Conservation (phyloP, 2,329 filamentous ascomycete species). For the Paecilomyces dactylethromorphus region DNA sequence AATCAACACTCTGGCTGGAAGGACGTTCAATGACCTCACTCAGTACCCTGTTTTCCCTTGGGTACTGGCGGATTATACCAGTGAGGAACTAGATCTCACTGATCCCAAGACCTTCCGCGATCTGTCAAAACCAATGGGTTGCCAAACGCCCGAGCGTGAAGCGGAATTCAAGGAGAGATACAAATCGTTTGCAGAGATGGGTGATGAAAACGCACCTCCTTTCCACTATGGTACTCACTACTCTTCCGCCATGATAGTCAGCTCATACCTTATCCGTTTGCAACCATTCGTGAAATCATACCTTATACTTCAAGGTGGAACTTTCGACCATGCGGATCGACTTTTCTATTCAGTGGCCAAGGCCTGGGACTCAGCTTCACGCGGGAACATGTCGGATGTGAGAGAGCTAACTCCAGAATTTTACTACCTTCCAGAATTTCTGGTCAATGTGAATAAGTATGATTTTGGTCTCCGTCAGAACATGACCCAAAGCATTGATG, state of each 20-base stretch:
- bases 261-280: slow-evolving; percentile 88
- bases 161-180: slow-evolving; percentile 78
- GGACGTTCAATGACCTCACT: slow-evolving; percentile 95
- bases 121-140: slow-evolving; percentile 92
- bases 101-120: slow-evolving; percentile 84
- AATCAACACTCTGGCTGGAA: slow-evolving; percentile 92
- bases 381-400: slow-evolving; percentile 87
- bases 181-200: slow-evolving; percentile 82
- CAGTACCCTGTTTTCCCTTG: slow-evolving; percentile 98
- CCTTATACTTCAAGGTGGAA: slow-evolving; percentile 87
- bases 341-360: slow-evolving; percentile 90
- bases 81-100: slow-evolving; percentile 79
- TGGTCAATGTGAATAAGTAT: slow-evolving; percentile 89
- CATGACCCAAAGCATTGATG: slow-evolving; percentile 69
- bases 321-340: slow-evolving; percentile 91
- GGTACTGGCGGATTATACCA: slow-evolving; percentile 93
- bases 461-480: slow-evolving; percentile 88
- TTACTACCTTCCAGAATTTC: slow-evolving; percentile 91
- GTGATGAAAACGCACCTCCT: slow-evolving; percentile 64
- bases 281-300: slow-evolving; percentile 97
- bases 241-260: slow-evolving; percentile 97
- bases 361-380: slow-evolving; percentile 84
- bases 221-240: slow-evolving; percentile 99
- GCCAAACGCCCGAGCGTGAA: slow-evolving; percentile 70
- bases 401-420: slow-evolving; percentile 94